Evolutionary conservation across 2,329 filamentous ascomycete genomes (phyloP).

Genomic region (Exserohilum turcica): DNA sequence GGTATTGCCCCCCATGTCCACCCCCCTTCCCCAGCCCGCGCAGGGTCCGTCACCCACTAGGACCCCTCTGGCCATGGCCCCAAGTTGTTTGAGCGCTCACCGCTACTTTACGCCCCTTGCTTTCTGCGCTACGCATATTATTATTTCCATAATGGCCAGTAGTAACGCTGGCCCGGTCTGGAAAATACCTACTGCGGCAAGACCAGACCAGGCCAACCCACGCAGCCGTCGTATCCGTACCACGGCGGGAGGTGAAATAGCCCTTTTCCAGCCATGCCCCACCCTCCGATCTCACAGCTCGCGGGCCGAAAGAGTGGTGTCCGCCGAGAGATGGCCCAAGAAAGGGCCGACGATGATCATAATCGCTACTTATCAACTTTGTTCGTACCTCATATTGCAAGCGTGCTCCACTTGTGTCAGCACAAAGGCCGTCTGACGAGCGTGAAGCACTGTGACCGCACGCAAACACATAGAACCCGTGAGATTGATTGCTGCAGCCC

Average conservation of each 20-base stretch:
- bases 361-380: conserved; percentile 20
- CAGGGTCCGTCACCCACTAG: conserved; percentile 3
- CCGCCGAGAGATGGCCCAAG: conserved; percentile 15
- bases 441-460: background rate
- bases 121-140: background rate
- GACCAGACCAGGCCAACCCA: conserved; percentile 11
- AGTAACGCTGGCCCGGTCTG: conserved; percentile 1
- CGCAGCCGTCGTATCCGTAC: conserved; percentile 22
- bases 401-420: background rate
- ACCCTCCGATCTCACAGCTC: conserved; percentile 15
- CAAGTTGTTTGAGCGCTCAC: conserved; percentile 10
- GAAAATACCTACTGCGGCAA: conserved; percentile 5
- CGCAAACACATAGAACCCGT: background rate
- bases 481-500: background rate
- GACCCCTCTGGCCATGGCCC: background rate
- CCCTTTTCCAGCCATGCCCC: conserved; percentile 13
- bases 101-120: conserved; percentile 9
- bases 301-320: conserved; percentile 15
- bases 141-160: background rate
- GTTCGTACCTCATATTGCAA: conserved; percentile 21
- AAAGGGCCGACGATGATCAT: conserved; percentile 18
- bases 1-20: conserved; percentile 6
- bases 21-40: background rate
- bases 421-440: background rate
- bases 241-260: background rate